Evolutionary conservation across 306 rosid genomes (phyloP).

Genomic region (Quercus cerris): DNA sequence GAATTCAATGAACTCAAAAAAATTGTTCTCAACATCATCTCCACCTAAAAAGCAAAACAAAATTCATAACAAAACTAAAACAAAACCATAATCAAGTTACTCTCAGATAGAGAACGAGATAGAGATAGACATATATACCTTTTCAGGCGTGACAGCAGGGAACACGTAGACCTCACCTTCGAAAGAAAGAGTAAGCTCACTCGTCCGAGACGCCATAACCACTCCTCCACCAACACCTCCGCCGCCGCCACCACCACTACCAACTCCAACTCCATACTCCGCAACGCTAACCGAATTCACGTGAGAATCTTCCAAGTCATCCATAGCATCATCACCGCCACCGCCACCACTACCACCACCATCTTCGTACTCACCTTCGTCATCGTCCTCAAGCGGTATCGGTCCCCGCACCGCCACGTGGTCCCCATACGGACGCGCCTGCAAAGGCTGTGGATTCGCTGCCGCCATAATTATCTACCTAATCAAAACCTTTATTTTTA

Average conservation of each 20-base stretch:
- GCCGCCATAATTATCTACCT: slow-evolving; percentile 46
- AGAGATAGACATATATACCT: slow-evolving; percentile 37
- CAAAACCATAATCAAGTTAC: neutral
- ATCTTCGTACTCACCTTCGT: slow-evolving; percentile 53
- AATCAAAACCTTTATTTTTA: no score
- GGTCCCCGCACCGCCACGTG: slow-evolving; percentile 23
- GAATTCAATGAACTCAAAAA: no score
- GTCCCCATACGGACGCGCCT: slow-evolving; percentile 54
- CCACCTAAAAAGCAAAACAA: no score
- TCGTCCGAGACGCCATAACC: slow-evolving; percentile 56
- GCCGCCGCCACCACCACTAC: neutral
- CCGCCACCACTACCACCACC: slow-evolving; percentile 43
- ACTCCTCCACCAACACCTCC: slow-evolving; percentile 11
- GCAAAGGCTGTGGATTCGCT: slow-evolving; percentile 68
- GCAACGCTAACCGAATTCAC: slow-evolving; percentile 46
- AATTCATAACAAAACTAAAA: neutral
- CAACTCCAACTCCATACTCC: slow-evolving; percentile 15
- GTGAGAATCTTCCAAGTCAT: slow-evolving; percentile 52
- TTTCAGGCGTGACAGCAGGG: slow-evolving; percentile 81
- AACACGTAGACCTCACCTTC: slow-evolving; percentile 97
- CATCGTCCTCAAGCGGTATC: slow-evolving; percentile 42
- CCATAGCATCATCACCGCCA: slow-evolving; percentile 52
- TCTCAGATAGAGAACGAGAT: no score
- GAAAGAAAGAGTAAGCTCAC: slow-evolving; percentile 95
- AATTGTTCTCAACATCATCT: neutral